Conservation (phyloP, 2,329 filamentous ascomycete species). For the Fusarium sp. region DNA sequence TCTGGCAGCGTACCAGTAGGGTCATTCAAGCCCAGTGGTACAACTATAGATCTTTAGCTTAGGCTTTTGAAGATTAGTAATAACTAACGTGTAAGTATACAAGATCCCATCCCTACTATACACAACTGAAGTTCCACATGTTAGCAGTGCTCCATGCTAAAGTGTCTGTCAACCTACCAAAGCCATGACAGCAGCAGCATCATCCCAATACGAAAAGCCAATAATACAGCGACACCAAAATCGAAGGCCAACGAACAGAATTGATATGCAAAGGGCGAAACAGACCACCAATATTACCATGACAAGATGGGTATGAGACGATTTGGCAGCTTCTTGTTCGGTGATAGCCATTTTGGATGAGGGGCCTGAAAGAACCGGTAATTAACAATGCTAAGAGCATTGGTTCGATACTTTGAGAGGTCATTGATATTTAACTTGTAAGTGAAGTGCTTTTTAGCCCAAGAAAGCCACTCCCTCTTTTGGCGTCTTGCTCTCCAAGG, state of each 20-base stretch:
- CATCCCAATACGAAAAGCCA: conserved; percentile 7
- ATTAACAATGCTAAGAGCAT: not conserved
- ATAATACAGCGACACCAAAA: conserved; percentile 13
- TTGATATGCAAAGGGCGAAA: not conserved
- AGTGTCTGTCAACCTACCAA: not conserved
- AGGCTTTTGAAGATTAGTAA: fast-evolving
- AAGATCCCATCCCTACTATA: conserved; percentile 4
- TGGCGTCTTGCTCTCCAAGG: not conserved
- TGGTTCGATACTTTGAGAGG: not conserved
- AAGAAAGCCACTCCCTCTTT: not conserved
- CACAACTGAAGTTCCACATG: not conserved
- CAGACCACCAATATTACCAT: conserved; percentile 1
- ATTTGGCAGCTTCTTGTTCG: not conserved
- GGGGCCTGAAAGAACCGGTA: not conserved
- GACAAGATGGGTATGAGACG: not conserved
- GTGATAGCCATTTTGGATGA: not conserved
- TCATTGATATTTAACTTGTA: not conserved
- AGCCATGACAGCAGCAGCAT: conserved; percentile 13
- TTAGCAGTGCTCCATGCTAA: not conserved
- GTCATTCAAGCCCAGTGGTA: conserved; percentile 14
- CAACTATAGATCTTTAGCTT: conserved; percentile 8
- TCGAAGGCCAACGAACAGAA: conserved; percentile 14
- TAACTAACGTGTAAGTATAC: conserved; percentile 15
- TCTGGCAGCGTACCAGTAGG: conserved; percentile 1
- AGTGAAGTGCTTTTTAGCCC: fast-evolving